These are phyloP conservation scores for Crithidia thermophila DNA, from an alignment of 208 protist genomes.

Conservation along the genomic window DNA sequence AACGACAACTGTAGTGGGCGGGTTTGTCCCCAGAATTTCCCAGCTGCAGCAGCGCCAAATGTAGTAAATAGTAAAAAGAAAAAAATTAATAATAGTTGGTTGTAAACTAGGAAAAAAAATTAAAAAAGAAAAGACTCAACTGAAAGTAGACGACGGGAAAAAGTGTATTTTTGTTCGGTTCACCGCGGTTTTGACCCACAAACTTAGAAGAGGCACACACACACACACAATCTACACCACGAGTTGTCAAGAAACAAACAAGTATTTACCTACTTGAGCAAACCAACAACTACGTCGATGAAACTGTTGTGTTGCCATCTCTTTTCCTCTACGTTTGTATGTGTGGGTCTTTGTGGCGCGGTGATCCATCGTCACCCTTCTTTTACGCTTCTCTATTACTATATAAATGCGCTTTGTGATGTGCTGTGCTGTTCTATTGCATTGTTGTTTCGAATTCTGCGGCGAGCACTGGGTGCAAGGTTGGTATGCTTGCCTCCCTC, in stretches of 20 bases:
- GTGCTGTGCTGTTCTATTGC: too few species aligned
- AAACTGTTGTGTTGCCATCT: too few species aligned
- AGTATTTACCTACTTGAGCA: background rate
- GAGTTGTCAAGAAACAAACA: conserved; percentile 22
- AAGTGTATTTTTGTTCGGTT: background rate
- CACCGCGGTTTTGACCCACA: background rate
- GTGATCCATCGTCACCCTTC: too few species aligned
- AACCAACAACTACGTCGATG: too few species aligned
- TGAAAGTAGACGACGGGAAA: background rate
- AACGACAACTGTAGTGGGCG: conserved; percentile 6
- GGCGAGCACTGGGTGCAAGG: too few species aligned
- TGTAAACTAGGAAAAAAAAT: background rate
- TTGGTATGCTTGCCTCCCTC: too few species aligned
- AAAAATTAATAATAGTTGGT: too few species aligned
- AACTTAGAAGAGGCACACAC: background rate
- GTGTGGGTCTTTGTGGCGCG: too few species aligned
- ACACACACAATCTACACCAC: background rate
- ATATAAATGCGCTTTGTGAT: too few species aligned
- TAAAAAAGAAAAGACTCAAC: background rate
- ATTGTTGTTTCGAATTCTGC: background rate
- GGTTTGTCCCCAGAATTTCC: conserved; percentile 32
- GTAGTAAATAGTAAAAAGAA: conserved; percentile 2
- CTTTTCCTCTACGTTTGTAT: background rate
- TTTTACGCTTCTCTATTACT: too few species aligned
- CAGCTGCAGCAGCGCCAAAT: background rate